Evolutionary conservation across 148 eudicot genomes (phyloP).

Genomic region (Fagopyrum homotropicum): DNA sequence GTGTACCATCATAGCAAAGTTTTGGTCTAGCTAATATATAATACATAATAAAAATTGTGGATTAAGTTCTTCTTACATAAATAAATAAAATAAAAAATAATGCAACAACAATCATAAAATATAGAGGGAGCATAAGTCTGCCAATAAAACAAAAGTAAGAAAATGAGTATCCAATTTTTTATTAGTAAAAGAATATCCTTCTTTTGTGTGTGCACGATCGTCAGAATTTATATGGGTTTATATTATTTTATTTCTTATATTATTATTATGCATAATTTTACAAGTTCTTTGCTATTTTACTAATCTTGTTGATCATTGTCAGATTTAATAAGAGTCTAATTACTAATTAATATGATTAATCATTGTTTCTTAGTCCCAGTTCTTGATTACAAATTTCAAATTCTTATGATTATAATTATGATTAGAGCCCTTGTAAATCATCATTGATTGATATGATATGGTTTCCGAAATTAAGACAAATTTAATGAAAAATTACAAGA

Average conservation of each 20-base stretch:
- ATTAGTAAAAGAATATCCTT: not conserved
- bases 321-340: not conserved
- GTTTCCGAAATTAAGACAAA: not conserved
- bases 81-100: not conserved
- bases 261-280: not conserved
- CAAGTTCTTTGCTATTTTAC: not conserved
- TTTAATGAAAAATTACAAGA: not conserved
- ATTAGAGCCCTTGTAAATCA: too few relatives aligned
- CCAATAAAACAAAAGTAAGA: not conserved
- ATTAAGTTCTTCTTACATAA: not conserved
- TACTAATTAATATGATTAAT: not conserved
- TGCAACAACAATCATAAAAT: not conserved
- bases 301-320: not conserved
- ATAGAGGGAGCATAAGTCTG: not conserved
- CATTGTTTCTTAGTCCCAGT: not conserved
- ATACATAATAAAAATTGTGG: not conserved
- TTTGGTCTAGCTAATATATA: not conserved
- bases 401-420: not conserved
- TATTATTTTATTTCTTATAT: not conserved
- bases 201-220: constrained; percentile 8
- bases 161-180: not conserved
- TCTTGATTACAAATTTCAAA: not conserved
- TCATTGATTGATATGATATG: not conserved
- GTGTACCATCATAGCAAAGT: not conserved
- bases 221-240: not conserved